Base-by-base conservation (phyloP, 768 basidiomycete genomes). In the Leccinum imitatum region DNA sequence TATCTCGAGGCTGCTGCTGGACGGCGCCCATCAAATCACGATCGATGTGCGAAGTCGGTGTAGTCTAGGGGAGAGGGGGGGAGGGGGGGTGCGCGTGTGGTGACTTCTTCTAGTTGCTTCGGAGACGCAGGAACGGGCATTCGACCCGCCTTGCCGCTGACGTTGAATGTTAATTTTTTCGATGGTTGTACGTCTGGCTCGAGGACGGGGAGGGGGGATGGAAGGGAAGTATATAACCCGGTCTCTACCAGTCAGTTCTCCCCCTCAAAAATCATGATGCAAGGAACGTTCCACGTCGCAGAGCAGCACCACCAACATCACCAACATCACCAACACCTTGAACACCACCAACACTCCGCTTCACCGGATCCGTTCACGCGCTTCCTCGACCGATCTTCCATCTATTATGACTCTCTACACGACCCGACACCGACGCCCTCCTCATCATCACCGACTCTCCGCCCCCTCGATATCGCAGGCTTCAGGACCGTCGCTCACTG, bases 371-470 rank as follows among this genome's bases (percentile, higher is more conserved):
- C 69, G 55, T 64, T 63, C 17, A 4, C 65, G 52, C 67, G 63
- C 71, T 71, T 71, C 71, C 59, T 73, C 63, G 71, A 69, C 59
- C 60, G 71, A 71, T 72, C 70, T 66, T 63, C 69, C 62, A 59
- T 61, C 62, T 71, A 67, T 59, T 19, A 44, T 19, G 44, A 44
- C 30, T 9, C 30, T 30, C 30, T 30, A 30, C 30, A 30, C 30
- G 30, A 30, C 44, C 44, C 25, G 44, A n/a, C 56, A n/a, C 33
- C 46, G 39, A 41, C 39, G 10, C 44, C 44, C 44, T 44, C 44
- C 2, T 27, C 54, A 19, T 23, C 54, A 1, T 19, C 62, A 31
- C 51, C 62, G 57, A 53, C 61, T 5, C 44, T 67, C 59, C 61
- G 63, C 55, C 33, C 61, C 11, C 50, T 61, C 64, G 68, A 70